Evolutionary conservation across 495 filamentous ascomycete species (phyloP), one percentile per base, ranked within the genome.

Genomic region (Neurospora hispaniola): DNA sequence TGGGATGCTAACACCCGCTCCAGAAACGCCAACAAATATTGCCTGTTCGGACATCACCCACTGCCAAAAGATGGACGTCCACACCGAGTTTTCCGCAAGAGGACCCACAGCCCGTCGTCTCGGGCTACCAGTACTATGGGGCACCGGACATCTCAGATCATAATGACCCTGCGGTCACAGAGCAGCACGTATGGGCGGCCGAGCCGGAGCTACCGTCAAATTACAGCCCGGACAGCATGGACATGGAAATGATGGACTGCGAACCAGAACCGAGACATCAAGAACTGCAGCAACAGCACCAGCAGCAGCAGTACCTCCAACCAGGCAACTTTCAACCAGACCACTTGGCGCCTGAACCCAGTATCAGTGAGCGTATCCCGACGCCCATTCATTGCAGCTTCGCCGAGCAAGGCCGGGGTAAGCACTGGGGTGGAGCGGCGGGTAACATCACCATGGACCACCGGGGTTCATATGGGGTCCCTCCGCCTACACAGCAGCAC

Each of bases 371-470:
- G 71, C 81, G 84, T 62, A 85, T 88, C 75, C 86, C 85, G 31
- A 88, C 88, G 4, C 87, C 88, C 8, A 88, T 89, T 18, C 81
- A 85, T 62, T 84, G 82, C 70, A 84, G 78, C 42, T 85, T 85
- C 73, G 82, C 83, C 9, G 81, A 80, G 9, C 83, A 85, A 71
- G 80, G 86, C 20, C 80, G 83, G 69, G 83, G 82, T 9, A 81
- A 82, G 70, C 82, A 77, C 73, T 85, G 82, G 82, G 74, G 78
- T 41, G 77, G 78, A 39, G 74, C 77, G 11, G 72, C 74, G 4
- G 76, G 75, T 9, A 78, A 76, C 66, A 74, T 75, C 10, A 54
- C 71, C 74, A 66, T 66, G 54, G 54, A 66, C 14, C 54, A 66
- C 3, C 5, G 54, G 5, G 54, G 54, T 16, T 66, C 54, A 66